phyloP scores from a whole-genome alignment of 2,329 filamentous ascomycete species.

The Apiospora sp. region DNA sequence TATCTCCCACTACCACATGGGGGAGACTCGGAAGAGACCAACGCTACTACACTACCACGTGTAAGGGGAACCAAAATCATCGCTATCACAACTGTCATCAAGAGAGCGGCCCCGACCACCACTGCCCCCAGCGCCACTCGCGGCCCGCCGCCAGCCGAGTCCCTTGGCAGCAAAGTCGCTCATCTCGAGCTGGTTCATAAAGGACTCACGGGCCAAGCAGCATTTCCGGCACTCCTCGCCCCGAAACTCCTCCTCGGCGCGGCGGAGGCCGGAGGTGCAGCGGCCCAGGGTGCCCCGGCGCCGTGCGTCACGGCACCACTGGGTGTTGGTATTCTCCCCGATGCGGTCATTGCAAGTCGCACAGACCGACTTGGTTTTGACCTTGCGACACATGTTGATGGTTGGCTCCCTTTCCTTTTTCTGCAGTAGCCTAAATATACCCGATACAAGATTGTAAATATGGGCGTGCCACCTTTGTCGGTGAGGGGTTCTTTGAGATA shows the following conservation, averaged over 20 bases:
- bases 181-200: slow-evolving; percentile 30
- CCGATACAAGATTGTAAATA: neutral
- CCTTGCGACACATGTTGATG: slow-evolving; percentile 30
- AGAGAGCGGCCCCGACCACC: slow-evolving; percentile 22
- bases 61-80: slow-evolving; percentile 23
- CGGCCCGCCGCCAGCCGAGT: slow-evolving; percentile 29
- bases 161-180: slow-evolving; percentile 30
- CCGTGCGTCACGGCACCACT: slow-evolving; percentile 31
- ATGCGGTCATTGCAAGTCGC: slow-evolving; percentile 30
- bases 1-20: neutral
- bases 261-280: slow-evolving; percentile 28
- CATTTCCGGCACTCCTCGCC: slow-evolving; percentile 33
- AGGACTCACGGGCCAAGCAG: slow-evolving; percentile 26
- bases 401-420: neutral
- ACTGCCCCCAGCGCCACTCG: neutral
- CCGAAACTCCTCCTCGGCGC: slow-evolving; percentile 31
- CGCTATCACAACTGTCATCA: slow-evolving; percentile 20
- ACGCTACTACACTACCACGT: slow-evolving; percentile 6
- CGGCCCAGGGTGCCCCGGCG: slow-evolving; percentile 30
- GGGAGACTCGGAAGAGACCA: neutral
- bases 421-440: neutral
- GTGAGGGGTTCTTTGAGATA: neutral
- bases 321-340: slow-evolving; percentile 28
- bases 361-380: slow-evolving; percentile 31
- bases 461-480: too few species aligned